Evolutionary conservation across 2,329 filamentous ascomycete species (phyloP).

Genomic region (Botrytis byssoidea): DNA sequence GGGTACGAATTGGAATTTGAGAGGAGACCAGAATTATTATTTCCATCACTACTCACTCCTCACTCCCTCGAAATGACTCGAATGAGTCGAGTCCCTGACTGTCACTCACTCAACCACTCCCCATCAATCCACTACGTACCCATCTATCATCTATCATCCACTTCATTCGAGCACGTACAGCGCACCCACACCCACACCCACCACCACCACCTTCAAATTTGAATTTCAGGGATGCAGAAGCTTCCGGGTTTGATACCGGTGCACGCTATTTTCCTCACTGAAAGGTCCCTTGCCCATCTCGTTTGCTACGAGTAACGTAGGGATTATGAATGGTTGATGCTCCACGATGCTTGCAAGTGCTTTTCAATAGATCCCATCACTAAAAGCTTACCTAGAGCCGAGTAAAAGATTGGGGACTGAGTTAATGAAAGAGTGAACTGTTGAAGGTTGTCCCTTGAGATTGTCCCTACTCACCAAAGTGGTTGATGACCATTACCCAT

Average conservation of each 20-base stretch:
- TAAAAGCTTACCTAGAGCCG: conserved; percentile 14
- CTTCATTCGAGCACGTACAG: not conserved
- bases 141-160: not conserved
- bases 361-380: conserved; percentile 4
- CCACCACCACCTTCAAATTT: conserved; percentile 3
- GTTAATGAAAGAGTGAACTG: not conserved
- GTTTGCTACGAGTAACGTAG: conserved; percentile 1
- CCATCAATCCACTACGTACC: not conserved
- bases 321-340: conserved; percentile 7
- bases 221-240: not conserved
- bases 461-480: not conserved
- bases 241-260: conserved; percentile 8
- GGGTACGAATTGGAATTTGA: not conserved
- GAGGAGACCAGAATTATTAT: not conserved
- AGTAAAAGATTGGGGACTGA: not conserved
- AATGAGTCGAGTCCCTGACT: not conserved
- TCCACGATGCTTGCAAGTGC: conserved; percentile 13
- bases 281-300: conserved; percentile 10
- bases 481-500: not conserved
- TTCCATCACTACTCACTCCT: not conserved
- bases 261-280: conserved; percentile 3
- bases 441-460: not conserved
- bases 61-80: not conserved
- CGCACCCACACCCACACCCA: not conserved
- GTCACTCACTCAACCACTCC: not conserved